Conservation (phyloP, 192 early-diverging fungal genomes). For the Umbelopsis isabellina region DNA sequence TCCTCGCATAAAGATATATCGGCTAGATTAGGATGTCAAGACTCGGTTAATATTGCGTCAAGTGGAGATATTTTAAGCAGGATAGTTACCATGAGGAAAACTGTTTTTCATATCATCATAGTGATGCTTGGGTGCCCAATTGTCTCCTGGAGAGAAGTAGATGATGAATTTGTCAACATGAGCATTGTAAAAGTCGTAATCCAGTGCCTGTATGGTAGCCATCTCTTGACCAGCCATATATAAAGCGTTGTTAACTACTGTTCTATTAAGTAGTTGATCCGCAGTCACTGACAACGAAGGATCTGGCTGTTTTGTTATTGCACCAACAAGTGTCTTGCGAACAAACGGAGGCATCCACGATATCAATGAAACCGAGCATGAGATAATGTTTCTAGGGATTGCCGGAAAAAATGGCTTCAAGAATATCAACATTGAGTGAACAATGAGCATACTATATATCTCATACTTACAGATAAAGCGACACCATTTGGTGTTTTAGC, state of each 20-base stretch:
- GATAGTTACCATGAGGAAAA: slow-evolving; percentile 63
- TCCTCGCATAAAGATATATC: slow-evolving; percentile 67
- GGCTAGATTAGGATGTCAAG: slow-evolving; percentile 6
- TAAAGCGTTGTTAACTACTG: slow-evolving; percentile 65
- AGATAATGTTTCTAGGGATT: slow-evolving; percentile 15
- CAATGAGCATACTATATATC: not conserved
- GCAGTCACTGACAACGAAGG: slow-evolving; percentile 61
- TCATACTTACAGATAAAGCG: slow-evolving; percentile 50
- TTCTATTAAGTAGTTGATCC: slow-evolving; percentile 66
- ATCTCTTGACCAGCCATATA: slow-evolving; percentile 78
- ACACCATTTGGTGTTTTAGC: slow-evolving; percentile 76
- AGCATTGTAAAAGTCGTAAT: slow-evolving; percentile 62
- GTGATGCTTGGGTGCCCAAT: slow-evolving; percentile 77
- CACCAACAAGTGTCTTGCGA: slow-evolving; percentile 35
- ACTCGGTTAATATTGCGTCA: not conserved
- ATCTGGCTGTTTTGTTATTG: slow-evolving; percentile 42
- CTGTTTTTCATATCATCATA: slow-evolving; percentile 64
- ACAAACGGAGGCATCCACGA: slow-evolving; percentile 46
- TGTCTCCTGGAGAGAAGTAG: slow-evolving; percentile 77
- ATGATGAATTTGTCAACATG: slow-evolving; percentile 69
- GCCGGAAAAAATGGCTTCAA: slow-evolving; percentile 36
- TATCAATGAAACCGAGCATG: slow-evolving; percentile 27
- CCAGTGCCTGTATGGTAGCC: slow-evolving; percentile 65
- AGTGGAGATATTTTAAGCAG: not conserved
- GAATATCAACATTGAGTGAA: slow-evolving; percentile 13